Conservation (phyloP, 2,329 filamentous ascomycete genomes). For the Camptophora hylomeconis region DNA sequence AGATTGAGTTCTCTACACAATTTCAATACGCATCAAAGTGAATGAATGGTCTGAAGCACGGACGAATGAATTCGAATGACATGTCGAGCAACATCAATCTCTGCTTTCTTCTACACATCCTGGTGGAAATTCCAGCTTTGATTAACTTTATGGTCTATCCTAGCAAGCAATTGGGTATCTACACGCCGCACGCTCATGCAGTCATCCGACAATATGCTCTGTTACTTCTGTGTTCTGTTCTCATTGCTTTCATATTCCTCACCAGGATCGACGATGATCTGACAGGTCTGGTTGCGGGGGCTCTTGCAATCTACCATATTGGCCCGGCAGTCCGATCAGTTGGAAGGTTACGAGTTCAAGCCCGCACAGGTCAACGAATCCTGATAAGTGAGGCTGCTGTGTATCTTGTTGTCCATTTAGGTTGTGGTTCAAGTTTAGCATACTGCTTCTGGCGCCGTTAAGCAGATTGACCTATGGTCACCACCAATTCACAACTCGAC, state of each 20-base stretch:
- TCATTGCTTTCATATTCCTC: conserved; percentile 23
- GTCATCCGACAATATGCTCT: conserved; percentile 27
- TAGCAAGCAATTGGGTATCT: conserved; percentile 17
- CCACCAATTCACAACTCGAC: too few relatives aligned
- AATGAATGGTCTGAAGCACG: too few relatives aligned
- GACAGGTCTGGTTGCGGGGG: conserved; percentile 20
- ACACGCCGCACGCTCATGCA: conserved; percentile 23
- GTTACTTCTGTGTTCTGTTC: conserved; percentile 21
- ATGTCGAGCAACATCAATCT: conserved; percentile 9
- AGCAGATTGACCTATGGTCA: too few relatives aligned
- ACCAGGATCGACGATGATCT: conserved; percentile 18
- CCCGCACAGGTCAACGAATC: conserved; percentile 4
- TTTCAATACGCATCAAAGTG: too few relatives aligned
- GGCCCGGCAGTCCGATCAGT: conserved; percentile 21
- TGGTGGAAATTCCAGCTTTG: conserved; percentile 25
- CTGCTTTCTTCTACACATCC: conserved; percentile 21
- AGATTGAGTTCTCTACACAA: too few relatives aligned
- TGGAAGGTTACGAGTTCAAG: conserved; percentile 10
- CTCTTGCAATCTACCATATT: conserved; percentile 24
- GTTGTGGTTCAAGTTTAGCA: conserved; percentile 6
- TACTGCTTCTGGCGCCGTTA: neutral
- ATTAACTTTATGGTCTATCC: conserved; percentile 25
- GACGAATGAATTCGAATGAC: too few relatives aligned
- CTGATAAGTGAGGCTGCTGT: conserved; percentile 13
- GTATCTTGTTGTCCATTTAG: conserved; percentile 14